Percentiles rank a stretch among this genome's conserved stretches.
Conservation (phyloP, 805 yeast species). For the Monosporozyma yasuniensis region DNA sequence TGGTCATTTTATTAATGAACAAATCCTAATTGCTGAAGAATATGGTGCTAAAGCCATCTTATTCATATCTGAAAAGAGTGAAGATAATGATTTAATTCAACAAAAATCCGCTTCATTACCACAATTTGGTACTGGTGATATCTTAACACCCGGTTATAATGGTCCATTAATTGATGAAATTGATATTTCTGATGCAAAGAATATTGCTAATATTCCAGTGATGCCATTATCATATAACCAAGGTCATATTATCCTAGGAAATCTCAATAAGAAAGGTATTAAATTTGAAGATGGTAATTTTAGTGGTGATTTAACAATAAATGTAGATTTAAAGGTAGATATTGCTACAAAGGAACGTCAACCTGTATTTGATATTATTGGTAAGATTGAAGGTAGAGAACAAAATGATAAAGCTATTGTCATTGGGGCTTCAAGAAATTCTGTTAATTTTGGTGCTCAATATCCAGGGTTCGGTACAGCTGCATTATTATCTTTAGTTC, state of each 20-base stretch:
- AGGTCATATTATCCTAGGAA: conserved; percentile 35
- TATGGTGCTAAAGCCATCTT: conserved; percentile 57
- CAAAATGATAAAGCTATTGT: conserved; percentile 64
- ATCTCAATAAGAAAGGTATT: conserved; percentile 18
- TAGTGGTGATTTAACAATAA: conserved; percentile 18
- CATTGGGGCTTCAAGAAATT: conserved; percentile 77
- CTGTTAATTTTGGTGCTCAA: conserved; percentile 66
- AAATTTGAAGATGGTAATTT: conserved; percentile 15
- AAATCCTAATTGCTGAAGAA: conserved; percentile 46
- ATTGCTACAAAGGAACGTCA: conserved; percentile 47
- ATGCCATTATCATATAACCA: conserved; percentile 73
- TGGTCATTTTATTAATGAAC: conserved; percentile 43
- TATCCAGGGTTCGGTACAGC: conserved; percentile 70
- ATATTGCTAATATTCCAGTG: conserved; percentile 65
- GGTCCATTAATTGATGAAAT: conserved; percentile 36
- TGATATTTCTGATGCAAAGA: conserved; percentile 38
- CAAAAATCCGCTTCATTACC: conserved; percentile 46
- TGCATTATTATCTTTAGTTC: conserved; percentile 59
- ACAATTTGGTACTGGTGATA: conserved; percentile 64
- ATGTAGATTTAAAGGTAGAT: conserved; percentile 29
- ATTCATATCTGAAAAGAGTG: conserved; percentile 45
- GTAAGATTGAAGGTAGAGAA: conserved; percentile 71
- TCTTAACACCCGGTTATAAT: conserved; percentile 66
- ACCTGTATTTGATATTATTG: conserved; percentile 69
- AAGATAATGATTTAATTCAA: conserved; percentile 28